Conservation (phyloP, 2,329 filamentous ascomycete species). For the Ophiostoma piceae region DNA sequence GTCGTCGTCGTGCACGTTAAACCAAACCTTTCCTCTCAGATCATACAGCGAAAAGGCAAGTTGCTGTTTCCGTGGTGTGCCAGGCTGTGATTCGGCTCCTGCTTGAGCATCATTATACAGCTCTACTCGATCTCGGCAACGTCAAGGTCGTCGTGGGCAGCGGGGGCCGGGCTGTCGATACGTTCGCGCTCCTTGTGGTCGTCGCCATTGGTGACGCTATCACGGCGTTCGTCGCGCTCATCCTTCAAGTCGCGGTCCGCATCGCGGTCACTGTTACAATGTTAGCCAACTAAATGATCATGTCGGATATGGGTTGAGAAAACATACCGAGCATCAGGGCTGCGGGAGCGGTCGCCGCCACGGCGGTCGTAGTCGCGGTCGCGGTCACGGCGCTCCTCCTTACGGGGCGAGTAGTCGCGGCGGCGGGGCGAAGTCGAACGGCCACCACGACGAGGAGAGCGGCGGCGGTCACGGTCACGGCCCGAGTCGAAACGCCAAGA, state of each 20-base stretch:
- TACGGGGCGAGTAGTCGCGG: constrained; percentile 79
- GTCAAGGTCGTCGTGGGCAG: constrained; percentile 89
- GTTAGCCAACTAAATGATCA: not conserved
- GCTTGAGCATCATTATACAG: not conserved
- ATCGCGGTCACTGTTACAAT: constrained; percentile 34
- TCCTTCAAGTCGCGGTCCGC: constrained; percentile 44
- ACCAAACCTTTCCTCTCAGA: not conserved
- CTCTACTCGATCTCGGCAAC: constrained; percentile 83
- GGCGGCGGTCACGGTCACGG: constrained; percentile 64
- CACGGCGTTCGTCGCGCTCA: constrained; percentile 56
- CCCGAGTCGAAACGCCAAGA: constrained; percentile 98
- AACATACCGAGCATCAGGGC: constrained; percentile 56
- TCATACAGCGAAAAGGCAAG: not conserved
- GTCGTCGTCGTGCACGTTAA: not conserved
- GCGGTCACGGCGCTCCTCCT: constrained; percentile 64
- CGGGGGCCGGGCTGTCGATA: constrained; percentile 70
- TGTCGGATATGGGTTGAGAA: not conserved
- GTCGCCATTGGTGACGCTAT: constrained; percentile 43
- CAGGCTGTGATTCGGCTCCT: not conserved
- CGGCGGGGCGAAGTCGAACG: constrained; percentile 76
- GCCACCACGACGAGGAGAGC: constrained; percentile 58
- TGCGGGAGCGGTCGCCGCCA: constrained; percentile 65
- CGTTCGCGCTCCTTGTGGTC: constrained; percentile 60
- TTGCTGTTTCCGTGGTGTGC: not conserved
- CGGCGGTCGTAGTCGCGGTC: constrained; percentile 64